Evolutionary conservation across 768 basidiomycete genomes (phyloP), one percentile per base, ranked within the genome.

Genomic region (Lentinula sp.): DNA sequence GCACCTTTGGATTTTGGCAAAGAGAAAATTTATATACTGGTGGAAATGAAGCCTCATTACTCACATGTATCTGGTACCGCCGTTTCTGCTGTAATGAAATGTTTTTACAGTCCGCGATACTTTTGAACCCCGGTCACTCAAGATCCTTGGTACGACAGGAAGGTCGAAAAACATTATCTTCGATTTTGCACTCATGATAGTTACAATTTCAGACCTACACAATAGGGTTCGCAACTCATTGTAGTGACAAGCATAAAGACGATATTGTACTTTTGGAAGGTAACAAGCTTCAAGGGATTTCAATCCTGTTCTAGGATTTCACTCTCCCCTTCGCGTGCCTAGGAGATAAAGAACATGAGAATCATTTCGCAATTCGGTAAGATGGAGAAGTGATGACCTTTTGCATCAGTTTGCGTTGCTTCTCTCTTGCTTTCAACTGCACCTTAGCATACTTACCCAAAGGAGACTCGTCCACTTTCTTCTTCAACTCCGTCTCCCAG

Each of bases 361-460:
- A 58, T 11, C 53, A 45, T 43, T 51, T 54, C 42, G 37, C 63
- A 50, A 51, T 37, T 11, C n/a, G 53, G 34, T 13, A 51, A 34
- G 57, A 45, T 1, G 35, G 42, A 43, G 39, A 70, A 31, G 4
- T 32, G 15, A 18, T 40, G 63, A 88, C 91, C 87, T 93, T 93
- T 69, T 90, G 87, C 49, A 90, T 73, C 49, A 93, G 71, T 65
- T 81, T 80, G 66, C 80, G 80, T 60, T 84, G 80, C 71, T 87
- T 89, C 66, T 90, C 90, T 71, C 94, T 78, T 18, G 84, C 79
- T 79, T 95, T 97, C 66, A 81, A 80, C 74, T 89, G 87, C 56
- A 94, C 80, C 70, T 87, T 87, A 69, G 92, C 78, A 73, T 91
- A 95, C 71, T 86, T 89, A 57, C 84, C 86, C 51, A 98, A 74